A percentile compares a stretch with the other conserved stretches of the same genome.
phyloP scores from a whole-genome alignment of 805 yeast species.

The Grigorovia humatica region DNA sequence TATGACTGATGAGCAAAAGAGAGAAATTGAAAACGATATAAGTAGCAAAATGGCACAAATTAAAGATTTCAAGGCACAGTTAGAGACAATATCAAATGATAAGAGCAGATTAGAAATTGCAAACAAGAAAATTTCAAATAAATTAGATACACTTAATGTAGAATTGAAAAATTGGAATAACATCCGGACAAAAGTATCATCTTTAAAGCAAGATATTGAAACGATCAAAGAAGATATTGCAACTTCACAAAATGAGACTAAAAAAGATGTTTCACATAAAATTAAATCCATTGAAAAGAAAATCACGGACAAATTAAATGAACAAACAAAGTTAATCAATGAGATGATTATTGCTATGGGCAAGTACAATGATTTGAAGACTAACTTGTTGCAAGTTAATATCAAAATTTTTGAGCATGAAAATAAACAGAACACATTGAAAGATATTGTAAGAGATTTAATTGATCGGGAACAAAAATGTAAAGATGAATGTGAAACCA shows the following conservation, averaged over 20 bases:
- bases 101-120: slow-evolving; percentile 7
- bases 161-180: slow-evolving; percentile 11
- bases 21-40: slow-evolving; percentile 11
- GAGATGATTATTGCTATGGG: slow-evolving; percentile 14
- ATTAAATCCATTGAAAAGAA: slow-evolving; percentile 28
- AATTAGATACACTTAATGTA: slow-evolving; percentile 12
- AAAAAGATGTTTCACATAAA: slow-evolving; percentile 33
- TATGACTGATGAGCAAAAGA: slow-evolving; percentile 19
- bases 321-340: slow-evolving; percentile 19
- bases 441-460: slow-evolving; percentile 24
- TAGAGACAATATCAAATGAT: slow-evolving; percentile 8
- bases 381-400: slow-evolving; percentile 19
- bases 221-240: slow-evolving; percentile 26
- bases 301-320: slow-evolving; percentile 12
- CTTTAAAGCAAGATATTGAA: slow-evolving; percentile 19
- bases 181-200: slow-evolving; percentile 14
- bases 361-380: slow-evolving; percentile 19
- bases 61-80: slow-evolving; percentile 5
- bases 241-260: slow-evolving; percentile 30
- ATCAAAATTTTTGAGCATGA: slow-evolving; percentile 30
- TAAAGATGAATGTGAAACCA: slow-evolving; percentile 19
- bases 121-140: slow-evolving; percentile 4
- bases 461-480: slow-evolving; percentile 22
- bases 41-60: slow-evolving; percentile 5
- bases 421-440: slow-evolving; percentile 29